These are phyloP conservation scores for Daldinia grandis DNA, from an alignment of 495 filamentous ascomycete species.

Conservation along the genomic window DNA sequence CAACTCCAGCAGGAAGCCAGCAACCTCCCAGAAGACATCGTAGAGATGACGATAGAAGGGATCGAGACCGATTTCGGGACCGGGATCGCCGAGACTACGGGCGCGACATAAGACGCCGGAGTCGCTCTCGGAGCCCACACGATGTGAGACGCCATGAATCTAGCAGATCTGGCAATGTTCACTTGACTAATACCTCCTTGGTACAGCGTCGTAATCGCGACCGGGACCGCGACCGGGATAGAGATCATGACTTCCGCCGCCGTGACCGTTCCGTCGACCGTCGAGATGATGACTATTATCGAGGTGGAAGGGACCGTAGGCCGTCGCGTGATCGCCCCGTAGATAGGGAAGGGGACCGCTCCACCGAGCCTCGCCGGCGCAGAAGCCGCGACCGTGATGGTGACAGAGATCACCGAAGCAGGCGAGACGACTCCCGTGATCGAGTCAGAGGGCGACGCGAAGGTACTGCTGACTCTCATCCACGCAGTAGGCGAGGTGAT, in stretches of 20 bases:
- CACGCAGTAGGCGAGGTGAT: conserved; percentile 74
- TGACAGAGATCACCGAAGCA: conserved; percentile 71
- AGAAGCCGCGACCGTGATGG: conserved; percentile 67
- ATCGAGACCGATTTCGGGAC: conserved; percentile 62
- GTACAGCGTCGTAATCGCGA: conserved; percentile 63
- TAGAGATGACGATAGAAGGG: conserved; percentile 80
- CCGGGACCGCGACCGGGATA: conserved; percentile 59
- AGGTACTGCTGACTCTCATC: conserved; percentile 77
- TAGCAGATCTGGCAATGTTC: background rate
- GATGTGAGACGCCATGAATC: conserved; percentile 64
- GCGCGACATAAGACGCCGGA: conserved; percentile 68
- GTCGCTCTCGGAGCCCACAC: conserved; percentile 71
- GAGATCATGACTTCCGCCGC: conserved; percentile 68
- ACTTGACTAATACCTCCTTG: conserved; percentile 44
- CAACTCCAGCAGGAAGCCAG: conserved; percentile 93
- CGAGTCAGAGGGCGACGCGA: conserved; percentile 73
- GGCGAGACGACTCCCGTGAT: conserved; percentile 84
- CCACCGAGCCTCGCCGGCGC: conserved; percentile 61
- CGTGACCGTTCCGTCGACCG: conserved; percentile 80
- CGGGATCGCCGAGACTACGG: conserved; percentile 64
- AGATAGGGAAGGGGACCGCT: conserved; percentile 66
- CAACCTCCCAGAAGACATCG: conserved; percentile 75
- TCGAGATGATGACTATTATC: conserved; percentile 74
- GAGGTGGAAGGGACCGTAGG: conserved; percentile 61
- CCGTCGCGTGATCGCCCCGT: conserved; percentile 71